Conservation (phyloP, 2,329 filamentous ascomycete species). For the Dactylonectria macrodidyma region DNA sequence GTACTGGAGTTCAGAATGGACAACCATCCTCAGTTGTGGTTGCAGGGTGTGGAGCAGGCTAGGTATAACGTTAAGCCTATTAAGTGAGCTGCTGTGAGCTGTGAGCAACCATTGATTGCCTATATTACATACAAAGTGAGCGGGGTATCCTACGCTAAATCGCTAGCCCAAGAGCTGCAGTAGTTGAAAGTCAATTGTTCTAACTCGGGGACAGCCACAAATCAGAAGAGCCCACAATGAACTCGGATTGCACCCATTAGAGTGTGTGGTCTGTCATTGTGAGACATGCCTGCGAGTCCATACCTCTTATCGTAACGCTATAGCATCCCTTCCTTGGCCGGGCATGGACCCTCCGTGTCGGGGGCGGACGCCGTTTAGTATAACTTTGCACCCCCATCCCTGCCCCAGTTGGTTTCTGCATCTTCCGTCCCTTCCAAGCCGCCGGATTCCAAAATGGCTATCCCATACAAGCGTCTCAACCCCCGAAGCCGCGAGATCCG, state of each 20-base stretch:
- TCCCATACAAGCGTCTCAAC: constrained; percentile 34
- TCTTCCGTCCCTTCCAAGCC: background rate
- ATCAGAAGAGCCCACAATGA: background rate
- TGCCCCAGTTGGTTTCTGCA: background rate
- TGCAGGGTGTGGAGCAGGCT: too few species aligned
- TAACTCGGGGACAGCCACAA: background rate
- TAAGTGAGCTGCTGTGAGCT: too few species aligned
- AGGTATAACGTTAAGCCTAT: too few species aligned
- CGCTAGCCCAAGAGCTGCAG: background rate
- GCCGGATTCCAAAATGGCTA: constrained; percentile 15
- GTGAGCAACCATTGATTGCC: too few species aligned
- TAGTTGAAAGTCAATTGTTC: background rate
- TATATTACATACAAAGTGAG: too few species aligned
- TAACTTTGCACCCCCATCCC: background rate
- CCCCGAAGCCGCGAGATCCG: constrained; percentile 47
- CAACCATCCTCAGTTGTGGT: too few species aligned
- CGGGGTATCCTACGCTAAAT: background rate
- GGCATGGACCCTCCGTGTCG: background rate
- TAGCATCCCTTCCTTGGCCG: background rate
- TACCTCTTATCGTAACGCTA: background rate
- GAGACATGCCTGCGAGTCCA: background rate
- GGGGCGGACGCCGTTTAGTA: background rate
- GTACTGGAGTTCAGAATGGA: too few species aligned
- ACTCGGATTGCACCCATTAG: background rate
- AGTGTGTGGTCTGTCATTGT: background rate